Base-by-base conservation (phyloP, 2,329 filamentous ascomycete genomes). In the Penicillium sp. region DNA sequence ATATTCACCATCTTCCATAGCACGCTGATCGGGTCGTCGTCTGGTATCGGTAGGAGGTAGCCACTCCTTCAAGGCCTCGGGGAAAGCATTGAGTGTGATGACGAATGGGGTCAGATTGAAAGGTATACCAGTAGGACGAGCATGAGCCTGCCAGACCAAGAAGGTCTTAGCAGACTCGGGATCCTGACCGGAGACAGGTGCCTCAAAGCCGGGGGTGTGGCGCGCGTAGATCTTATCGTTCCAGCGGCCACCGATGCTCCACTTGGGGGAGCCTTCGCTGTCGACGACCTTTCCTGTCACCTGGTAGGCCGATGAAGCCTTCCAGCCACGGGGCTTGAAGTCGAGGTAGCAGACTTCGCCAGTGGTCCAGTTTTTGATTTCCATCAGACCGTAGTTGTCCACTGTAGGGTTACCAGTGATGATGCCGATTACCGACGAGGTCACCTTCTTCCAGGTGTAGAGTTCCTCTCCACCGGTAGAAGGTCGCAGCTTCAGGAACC, bases 401-500 rank as follows among this genome's bases (percentile, higher is more conserved):
- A 98, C 87, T 0, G 87, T 87, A 0, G 93, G 93, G 60, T 88
- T 95, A 42, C 93, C 93, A 0, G 91, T 97, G 62, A 98, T 96
- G 69, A 98, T 98, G 51, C 93, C 93, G 52, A 97, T 84, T n/a
- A 98, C 93, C 2, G 90, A 94, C 1, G 89, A 93, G 1, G 90
- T 97, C 17, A 96, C 89, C 73, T 98, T 98, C 72, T 96, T 97
- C 93, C 93, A 98, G 0, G 91, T 96, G 70, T 95, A 98, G 2
- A 96, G 75, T 59, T 98, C 93, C 61, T 85, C 84, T 9, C 83
- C 85, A 3, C 85, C 88, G 3, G 81, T 76, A 0, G 78, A 79
- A 0, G 90, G 88, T 1, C 88, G 84, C 26, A 98, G 76, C 63
- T 80, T 87, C 53, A 97, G 74, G 74, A 97, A 98, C 93, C 93